Evolutionary conservation across 179 eudicot species (phyloP), one percentile per base, ranked within the genome.

Genomic region (Actinidia polygama): DNA sequence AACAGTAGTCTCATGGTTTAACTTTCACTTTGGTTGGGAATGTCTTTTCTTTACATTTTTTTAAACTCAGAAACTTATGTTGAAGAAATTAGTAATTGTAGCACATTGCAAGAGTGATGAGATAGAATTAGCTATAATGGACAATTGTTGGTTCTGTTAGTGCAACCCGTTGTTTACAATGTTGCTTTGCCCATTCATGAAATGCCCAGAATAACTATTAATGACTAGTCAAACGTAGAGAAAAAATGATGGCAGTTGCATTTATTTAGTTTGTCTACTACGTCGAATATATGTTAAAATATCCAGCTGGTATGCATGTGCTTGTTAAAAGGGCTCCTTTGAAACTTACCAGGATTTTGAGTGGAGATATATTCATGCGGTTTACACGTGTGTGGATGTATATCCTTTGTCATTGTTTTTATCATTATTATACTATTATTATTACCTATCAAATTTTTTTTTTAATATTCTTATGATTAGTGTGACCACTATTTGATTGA

Each of bases 141-240:
- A 54, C 4, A 74, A 55, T 53, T 15, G 14, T 75, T 75, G 21
- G 63, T 75, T 75, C 49, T 23, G 46, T 24, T 10, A 75, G 53
- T 58, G 51, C 53, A 58, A 76, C 79, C 67, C 36, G 51, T 19
- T 18, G 7, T 40, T 72, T 24, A 30, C 67, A 77, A 59, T 10
- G 30, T 75, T 75, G 64, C 66, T 55, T 9, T 76, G 79, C 53
- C 47, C 53, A 61, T 61, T 78, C 47, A 40, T 61, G 71, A 70
- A 0, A 70, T 70, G 24, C 24, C 24, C 53, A 70, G 4, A 8
- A 46, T 59, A 18, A 24, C 47, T 75, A 26, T 40, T 57, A n/a
- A 36, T 40, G 36, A 19, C 36, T 58, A 19, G 10, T 57, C 53
- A 18, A 24, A 49, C 10, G 49, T 21, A 73, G 12, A 61, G 7